A percentile compares a stretch with the other conserved stretches of the same genome.
Evolutionary conservation across 768 basidiomycete genomes (phyloP).

Genomic region (Pulveroboletus sp.): DNA sequence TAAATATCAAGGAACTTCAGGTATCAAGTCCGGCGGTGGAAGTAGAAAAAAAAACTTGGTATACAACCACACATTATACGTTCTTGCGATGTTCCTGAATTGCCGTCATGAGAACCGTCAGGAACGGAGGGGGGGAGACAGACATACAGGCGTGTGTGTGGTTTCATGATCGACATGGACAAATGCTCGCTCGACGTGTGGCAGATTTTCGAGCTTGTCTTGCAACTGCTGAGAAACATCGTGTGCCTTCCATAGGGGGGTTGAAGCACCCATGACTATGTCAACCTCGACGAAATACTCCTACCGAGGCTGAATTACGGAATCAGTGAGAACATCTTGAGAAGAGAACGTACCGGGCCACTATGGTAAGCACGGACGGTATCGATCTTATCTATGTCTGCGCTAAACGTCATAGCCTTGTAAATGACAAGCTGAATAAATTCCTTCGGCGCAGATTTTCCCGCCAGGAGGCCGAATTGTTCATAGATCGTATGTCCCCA

Average conservation of each 20-base stretch:
- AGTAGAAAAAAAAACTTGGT: not conserved
- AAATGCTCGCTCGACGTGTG: constrained; percentile 89
- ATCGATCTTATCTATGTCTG: constrained; percentile 82
- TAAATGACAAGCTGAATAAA: constrained; percentile 90
- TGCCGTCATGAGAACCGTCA: not conserved
- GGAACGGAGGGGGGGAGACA: not conserved
- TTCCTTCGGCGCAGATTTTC: constrained; percentile 87
- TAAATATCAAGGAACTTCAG: not conserved
- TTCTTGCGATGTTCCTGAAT: constrained; percentile 43
- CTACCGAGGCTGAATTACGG: constrained; percentile 31
- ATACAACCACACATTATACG: constrained; percentile 6
- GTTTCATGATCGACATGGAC: constrained; percentile 95
- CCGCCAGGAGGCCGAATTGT: constrained; percentile 85
- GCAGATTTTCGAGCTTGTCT: constrained; percentile 84
- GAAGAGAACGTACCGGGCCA: constrained; percentile 51
- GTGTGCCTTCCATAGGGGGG: constrained; percentile 86
- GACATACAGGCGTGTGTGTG: constrained; percentile 62
- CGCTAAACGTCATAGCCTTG: constrained; percentile 83
- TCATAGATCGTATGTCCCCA: constrained; percentile 74
- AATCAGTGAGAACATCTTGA: not conserved
- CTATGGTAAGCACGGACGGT: constrained; percentile 93
- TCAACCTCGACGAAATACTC: constrained; percentile 95
- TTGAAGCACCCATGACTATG: constrained; percentile 85
- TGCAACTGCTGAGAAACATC: constrained; percentile 80
- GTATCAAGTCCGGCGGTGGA: not conserved